Evolutionary conservation across 148 eudicot genomes (phyloP).

Genomic region (Rhododendron vialii): DNA sequence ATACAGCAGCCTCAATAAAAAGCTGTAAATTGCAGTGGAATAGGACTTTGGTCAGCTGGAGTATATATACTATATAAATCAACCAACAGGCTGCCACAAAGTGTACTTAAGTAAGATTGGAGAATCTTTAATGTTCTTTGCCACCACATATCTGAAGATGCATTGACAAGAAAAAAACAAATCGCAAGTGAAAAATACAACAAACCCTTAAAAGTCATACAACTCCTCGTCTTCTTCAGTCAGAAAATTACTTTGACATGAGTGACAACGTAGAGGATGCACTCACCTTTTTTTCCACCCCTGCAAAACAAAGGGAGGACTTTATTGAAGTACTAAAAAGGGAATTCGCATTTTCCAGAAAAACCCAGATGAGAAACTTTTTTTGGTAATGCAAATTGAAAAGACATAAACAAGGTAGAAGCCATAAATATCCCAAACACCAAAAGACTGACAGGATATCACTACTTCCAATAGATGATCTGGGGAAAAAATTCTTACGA

Average conservation of each 20-base stretch:
- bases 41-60: background rate
- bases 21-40: background rate
- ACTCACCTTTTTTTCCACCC: conserved; percentile 48
- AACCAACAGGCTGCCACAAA: conserved; percentile 1
- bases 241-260: background rate
- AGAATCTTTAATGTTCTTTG: background rate
- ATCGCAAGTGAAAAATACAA: background rate
- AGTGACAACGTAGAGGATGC: conserved; percentile 3
- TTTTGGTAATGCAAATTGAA: background rate
- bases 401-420: background rate
- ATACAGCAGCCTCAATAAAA: background rate
- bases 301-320: conserved; percentile 20
- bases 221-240: background rate
- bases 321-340: background rate
- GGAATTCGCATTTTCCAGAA: background rate
- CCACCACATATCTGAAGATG: background rate
- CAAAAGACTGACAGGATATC: background rate
- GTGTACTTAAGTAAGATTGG: background rate
- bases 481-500: conserved; percentile 19
- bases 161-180: background rate
- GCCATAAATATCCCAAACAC: background rate
- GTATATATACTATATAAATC: background rate
- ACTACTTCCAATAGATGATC: background rate
- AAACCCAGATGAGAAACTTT: background rate
- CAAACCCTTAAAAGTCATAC: background rate